phyloP scores from a whole-genome alignment of 768 basidiomycete species.

The Tricholoma matsutake region DNA sequence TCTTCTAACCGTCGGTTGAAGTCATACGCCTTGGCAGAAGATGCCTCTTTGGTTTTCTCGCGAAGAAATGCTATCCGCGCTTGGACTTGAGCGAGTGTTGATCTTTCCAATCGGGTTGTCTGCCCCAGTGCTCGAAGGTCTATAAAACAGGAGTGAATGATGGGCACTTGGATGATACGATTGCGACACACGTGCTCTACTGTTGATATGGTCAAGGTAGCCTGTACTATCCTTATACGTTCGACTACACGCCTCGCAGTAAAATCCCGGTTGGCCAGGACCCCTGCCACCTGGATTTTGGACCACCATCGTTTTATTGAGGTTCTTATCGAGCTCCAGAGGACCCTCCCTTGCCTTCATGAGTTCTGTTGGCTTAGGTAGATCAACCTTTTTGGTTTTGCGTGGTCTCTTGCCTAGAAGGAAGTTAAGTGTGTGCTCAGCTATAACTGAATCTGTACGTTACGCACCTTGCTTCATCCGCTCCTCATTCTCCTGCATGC shows the following conservation, averaged over 20 bases:
- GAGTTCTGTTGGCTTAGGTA: constrained; percentile 91
- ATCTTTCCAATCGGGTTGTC: constrained; percentile 86
- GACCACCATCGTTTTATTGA: constrained; percentile 93
- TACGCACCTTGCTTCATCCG: constrained; percentile 74
- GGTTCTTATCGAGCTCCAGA: constrained; percentile 91
- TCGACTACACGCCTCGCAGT: constrained; percentile 86
- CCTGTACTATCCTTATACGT: constrained; percentile 93
- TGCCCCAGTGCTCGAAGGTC: constrained; percentile 95
- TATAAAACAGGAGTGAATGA: constrained; percentile 28
- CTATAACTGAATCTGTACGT: neutral
- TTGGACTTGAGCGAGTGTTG: constrained; percentile 90
- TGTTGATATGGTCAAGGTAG: constrained; percentile 95
- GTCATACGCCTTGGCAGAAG: constrained; percentile 87
- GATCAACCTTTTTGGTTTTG: constrained; percentile 64
- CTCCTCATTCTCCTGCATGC: constrained; percentile 85
- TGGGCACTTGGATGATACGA: neutral
- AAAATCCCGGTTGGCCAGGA: constrained; percentile 90
- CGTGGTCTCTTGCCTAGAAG: constrained; percentile 77
- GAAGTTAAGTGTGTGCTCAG: constrained; percentile 6
- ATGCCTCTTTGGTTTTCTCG: constrained; percentile 81
- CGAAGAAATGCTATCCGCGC: constrained; percentile 84
- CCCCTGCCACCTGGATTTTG: constrained; percentile 79
- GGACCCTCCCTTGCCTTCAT: constrained; percentile 85
- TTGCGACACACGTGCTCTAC: constrained; percentile 72
- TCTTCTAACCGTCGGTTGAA: constrained; percentile 88